Conservation (phyloP, 2,329 filamentous ascomycete genomes). For the Aspergillus sp. region DNA sequence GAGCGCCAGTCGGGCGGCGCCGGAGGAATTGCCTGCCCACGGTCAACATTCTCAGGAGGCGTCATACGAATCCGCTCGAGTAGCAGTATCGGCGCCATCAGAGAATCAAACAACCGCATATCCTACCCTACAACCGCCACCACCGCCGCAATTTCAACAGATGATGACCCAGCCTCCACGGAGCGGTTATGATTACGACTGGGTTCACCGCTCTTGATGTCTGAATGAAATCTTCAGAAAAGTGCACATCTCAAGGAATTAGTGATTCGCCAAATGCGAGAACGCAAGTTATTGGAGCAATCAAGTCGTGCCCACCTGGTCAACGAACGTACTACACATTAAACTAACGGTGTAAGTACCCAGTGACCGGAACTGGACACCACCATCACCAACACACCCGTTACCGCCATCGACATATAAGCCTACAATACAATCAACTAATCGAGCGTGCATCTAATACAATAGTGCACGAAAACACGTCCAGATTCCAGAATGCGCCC, state of each 20-base stretch:
- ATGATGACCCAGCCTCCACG: conserved; percentile 9
- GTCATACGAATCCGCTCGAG: conserved; percentile 18
- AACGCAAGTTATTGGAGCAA: not conserved
- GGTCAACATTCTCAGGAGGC: conserved; percentile 14
- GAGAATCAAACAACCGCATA: conserved; percentile 17
- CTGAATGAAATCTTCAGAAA: not conserved
- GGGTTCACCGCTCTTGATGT: conserved; percentile 19
- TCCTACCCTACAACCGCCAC: conserved; percentile 10
- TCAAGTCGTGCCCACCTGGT: not conserved
- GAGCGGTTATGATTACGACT: conserved; percentile 20
- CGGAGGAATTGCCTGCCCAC: conserved; percentile 12
- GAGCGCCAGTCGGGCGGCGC: conserved; percentile 13
- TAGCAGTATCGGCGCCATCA: conserved; percentile 23
- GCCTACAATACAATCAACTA: not conserved
- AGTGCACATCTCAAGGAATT: too few relatives aligned
- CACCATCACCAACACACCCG: not conserved
- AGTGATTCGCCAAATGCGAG: not conserved
- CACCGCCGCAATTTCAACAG: conserved; percentile 12
- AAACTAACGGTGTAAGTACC: not conserved
- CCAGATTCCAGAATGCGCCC: too few relatives aligned
- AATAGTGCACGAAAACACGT: not conserved
- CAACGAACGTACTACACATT: not conserved
- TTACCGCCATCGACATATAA: not conserved
- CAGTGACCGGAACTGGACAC: not conserved
- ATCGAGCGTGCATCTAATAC: not conserved